Conservation (phyloP, 2,329 filamentous ascomycete species). For the Fonsecaea multimorphosa region DNA sequence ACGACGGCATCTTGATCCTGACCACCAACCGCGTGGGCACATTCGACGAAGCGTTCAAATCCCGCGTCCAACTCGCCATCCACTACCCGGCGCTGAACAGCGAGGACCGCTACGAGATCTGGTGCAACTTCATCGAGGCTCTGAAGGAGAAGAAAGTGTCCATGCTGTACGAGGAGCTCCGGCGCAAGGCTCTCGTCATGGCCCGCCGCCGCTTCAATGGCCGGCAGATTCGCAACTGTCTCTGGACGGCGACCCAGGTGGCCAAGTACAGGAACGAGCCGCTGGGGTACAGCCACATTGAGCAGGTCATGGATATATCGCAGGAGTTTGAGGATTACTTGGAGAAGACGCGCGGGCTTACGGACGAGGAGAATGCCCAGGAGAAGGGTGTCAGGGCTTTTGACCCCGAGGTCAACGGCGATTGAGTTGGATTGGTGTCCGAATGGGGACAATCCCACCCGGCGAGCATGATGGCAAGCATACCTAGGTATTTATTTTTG, state of each 20-base stretch:
- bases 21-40: conserved; percentile 71
- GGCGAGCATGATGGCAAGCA: too few relatives aligned
- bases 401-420: not conserved
- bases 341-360: not conserved
- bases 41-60: conserved; percentile 90
- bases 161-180: not conserved
- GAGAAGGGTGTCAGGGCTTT: not conserved
- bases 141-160: not conserved
- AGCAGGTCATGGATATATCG: not conserved
- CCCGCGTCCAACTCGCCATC: conserved; percentile 65
- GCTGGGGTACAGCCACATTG: not conserved
- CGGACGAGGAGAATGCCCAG: not conserved
- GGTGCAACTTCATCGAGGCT: not conserved
- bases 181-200: not conserved
- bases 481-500: too few relatives aligned
- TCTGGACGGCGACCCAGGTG: not conserved
- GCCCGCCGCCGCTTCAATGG: not conserved
- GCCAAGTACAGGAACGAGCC: not conserved
- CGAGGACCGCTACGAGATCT: not conserved
- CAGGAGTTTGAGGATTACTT: not conserved
- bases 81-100: not conserved
- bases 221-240: not conserved
- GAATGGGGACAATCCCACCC: too few relatives aligned
- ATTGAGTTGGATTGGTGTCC: not conserved
- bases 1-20: conserved; percentile 54